These are phyloP conservation scores for Exophiala xenobiotica DNA, from an alignment of 2,329 filamentous ascomycete genomes.

Conservation along the genomic window DNA sequence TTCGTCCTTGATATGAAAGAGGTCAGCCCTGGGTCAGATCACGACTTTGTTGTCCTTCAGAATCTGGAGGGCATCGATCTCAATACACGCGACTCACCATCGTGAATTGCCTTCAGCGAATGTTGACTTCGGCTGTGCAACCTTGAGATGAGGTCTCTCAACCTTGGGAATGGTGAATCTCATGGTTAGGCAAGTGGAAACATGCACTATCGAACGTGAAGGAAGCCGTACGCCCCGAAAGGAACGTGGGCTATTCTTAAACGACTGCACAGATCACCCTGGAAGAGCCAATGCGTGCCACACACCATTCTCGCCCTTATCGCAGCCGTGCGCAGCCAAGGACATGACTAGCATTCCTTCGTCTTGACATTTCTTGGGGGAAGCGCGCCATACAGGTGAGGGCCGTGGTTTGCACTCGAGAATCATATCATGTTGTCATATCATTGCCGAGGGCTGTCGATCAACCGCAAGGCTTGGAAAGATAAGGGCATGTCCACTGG, in stretches of 20 bases:
- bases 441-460: not conserved
- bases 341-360: not conserved
- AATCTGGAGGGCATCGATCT: too few relatives aligned
- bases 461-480: not conserved
- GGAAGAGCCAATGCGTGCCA: too few relatives aligned
- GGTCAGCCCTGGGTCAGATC: too few relatives aligned
- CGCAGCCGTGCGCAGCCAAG: not conserved
- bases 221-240: not conserved
- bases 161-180: slow-evolving; percentile 28
- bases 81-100: slow-evolving; percentile 31
- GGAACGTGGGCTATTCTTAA: not conserved
- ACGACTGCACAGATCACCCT: not conserved
- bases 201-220: not conserved
- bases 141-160: slow-evolving; percentile 42
- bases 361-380: not conserved
- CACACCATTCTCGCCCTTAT: slow-evolving; percentile 1
- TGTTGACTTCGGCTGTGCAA: slow-evolving; percentile 47
- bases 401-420: too few relatives aligned
- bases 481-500: not conserved
- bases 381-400: too few relatives aligned
- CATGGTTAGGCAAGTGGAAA: not conserved
- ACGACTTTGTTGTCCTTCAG: too few relatives aligned
- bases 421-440: not conserved
- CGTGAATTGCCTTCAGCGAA: slow-evolving; percentile 47
- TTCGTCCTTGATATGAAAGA: slow-evolving; percentile 44